Evolutionary conservation across 495 filamentous ascomycete species (phyloP), one percentile per base, ranked within the genome.

Genomic region (Stereocaulon alpinum): DNA sequence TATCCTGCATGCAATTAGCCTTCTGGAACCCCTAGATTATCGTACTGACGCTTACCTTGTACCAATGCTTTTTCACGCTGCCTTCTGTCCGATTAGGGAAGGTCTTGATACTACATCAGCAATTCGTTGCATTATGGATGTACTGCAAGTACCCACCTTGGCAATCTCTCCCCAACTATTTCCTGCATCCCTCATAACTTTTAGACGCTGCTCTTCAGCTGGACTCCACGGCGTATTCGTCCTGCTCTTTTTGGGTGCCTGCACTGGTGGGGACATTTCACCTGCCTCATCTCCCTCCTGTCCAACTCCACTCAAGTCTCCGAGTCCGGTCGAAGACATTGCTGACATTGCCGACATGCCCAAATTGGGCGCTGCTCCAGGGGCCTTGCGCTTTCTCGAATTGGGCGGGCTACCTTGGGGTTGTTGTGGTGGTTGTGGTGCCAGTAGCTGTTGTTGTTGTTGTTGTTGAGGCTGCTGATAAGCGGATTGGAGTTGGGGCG

Each of bases 41-140:
- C 41, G 50, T 48, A 22, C 32, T 9, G 17, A 51, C 47, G 66
- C 75, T 55, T 77, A 91, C 91, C 81, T 98, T 98, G 71, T 98
- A 98, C 93, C 93, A 98, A 71, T 98, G 93, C 75, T 98, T 98
- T 79, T 98, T 98, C 12, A 98, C 93, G 67, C 90, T 95, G 18
- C 93, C 93, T 71, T 98, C 93, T 24, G 93, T 98, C 63, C 93
- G 79, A 18, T 81, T 83, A 17, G 93, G 93, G 72, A 98, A 98
- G 11, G 86, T 91, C 89, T 94, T 67, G 42, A 66, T 56, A 55
- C 52, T 64, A 22, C 55, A 47, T 53, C 58, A 60, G 74, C 60
- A 11, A 67, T 52, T 24, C 17, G 62, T 64, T 29, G 10, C 3
- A 0, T 6, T 7, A 22, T 15, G 22, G 54, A n/a, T 14, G 20